phyloP scores from a whole-genome alignment of 768 basidiomycete genomes.

The Amanita phalloides region DNA sequence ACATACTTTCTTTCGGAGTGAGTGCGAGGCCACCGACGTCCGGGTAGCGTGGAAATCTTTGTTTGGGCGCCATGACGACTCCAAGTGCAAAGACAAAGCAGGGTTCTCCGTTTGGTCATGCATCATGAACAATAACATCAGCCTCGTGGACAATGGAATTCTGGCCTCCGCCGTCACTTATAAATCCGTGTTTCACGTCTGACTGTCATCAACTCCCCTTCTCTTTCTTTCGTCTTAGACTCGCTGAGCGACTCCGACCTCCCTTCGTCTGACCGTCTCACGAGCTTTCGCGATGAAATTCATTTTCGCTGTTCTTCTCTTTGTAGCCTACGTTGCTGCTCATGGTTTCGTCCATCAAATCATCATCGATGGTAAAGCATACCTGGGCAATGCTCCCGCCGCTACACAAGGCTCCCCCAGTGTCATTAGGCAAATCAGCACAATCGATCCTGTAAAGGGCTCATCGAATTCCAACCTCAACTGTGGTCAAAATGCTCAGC shows the following conservation, averaged over 20 bases:
- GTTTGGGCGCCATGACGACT: no score
- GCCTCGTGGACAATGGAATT: no score
- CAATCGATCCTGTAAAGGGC: slow-evolving; percentile 30
- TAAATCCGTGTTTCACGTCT: no score
- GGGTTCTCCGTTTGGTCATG: no score
- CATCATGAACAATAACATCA: no score
- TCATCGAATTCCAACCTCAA: slow-evolving; percentile 28
- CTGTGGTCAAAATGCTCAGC: slow-evolving; percentile 34
- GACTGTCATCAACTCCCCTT: background rate
- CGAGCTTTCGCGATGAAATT: slow-evolving; percentile 13
- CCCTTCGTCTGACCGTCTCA: no score
- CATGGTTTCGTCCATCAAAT: slow-evolving; percentile 32
- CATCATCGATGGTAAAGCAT: slow-evolving; percentile 28
- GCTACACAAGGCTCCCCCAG: slow-evolving; percentile 14
- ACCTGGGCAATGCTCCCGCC: slow-evolving; percentile 23
- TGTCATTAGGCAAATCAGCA: slow-evolving; percentile 30
- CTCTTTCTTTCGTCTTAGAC: background rate
- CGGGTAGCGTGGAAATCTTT: no score
- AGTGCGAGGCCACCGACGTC: no score
- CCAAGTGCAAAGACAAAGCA: no score
- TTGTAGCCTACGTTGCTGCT: slow-evolving; percentile 27
- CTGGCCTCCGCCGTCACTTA: no score
- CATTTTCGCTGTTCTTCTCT: slow-evolving; percentile 22
- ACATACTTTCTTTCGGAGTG: no score
- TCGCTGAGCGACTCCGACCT: slow-evolving; percentile 2